These are phyloP conservation scores for Thielaviopsis punctulata DNA, from an alignment of 2,329 filamentous ascomycete species.

Conservation along the genomic window DNA sequence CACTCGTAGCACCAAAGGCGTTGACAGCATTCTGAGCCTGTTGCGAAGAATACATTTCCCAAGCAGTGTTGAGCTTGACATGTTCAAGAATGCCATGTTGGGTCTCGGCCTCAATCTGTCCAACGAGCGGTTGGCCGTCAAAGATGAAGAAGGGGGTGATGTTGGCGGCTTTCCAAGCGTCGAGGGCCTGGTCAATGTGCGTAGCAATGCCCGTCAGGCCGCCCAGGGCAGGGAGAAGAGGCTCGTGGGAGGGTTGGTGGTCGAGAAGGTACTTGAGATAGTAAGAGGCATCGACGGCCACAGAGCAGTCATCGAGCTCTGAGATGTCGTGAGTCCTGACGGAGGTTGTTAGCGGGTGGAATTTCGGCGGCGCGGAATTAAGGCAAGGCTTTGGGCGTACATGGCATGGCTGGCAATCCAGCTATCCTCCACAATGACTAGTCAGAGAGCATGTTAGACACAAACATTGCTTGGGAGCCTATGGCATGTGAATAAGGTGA, in stretches of 20 bases:
- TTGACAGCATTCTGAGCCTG: slow-evolving; percentile 65
- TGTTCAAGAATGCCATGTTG: slow-evolving; percentile 49
- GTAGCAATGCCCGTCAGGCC: slow-evolving; percentile 66
- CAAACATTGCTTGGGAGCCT: not conserved
- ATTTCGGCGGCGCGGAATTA: not conserved
- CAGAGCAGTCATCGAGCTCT: slow-evolving; percentile 53
- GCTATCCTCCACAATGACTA: slow-evolving; percentile 24
- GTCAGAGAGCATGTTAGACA: not conserved
- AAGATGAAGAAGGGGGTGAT: slow-evolving; percentile 83
- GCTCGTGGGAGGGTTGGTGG: slow-evolving; percentile 56
- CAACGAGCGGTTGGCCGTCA: slow-evolving; percentile 66
- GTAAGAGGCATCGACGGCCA: slow-evolving; percentile 80
- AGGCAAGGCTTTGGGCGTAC: slow-evolving; percentile 16
- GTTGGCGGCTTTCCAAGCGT: slow-evolving; percentile 49
- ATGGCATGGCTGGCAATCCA: slow-evolving; percentile 24
- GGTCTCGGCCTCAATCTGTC: slow-evolving; percentile 53
- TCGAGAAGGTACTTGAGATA: slow-evolving; percentile 70
- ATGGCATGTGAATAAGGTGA: not conserved
- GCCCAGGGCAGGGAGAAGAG: slow-evolving; percentile 75
- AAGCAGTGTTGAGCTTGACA: slow-evolving; percentile 59
- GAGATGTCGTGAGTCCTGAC: slow-evolving; percentile 43
- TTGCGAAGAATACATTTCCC: slow-evolving; percentile 70
- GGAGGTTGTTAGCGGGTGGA: not conserved
- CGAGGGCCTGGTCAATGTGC: slow-evolving; percentile 61
- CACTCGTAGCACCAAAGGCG: slow-evolving; percentile 64